Evolutionary conservation across 2,329 filamentous ascomycete genomes (phyloP), one percentile per base, ranked within the genome.

Genomic region (Sordariomycetes sp.): DNA sequence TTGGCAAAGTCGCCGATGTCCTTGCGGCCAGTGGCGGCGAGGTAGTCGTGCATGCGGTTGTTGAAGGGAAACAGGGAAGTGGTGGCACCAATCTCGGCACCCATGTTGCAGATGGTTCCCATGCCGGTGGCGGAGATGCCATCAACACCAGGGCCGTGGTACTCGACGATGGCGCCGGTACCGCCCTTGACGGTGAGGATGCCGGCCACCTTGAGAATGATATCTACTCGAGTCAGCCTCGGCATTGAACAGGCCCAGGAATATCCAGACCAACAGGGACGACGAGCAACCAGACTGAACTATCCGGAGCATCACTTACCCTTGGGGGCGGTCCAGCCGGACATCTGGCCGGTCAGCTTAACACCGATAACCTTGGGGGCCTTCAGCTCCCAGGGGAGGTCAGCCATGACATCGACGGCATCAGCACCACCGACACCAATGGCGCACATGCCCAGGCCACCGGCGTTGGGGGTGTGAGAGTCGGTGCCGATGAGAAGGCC

Each of bases 351-450:
- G 64, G 91, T 96, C 59, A 99, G 86, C 76, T 89, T 95, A 58
- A 99, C 87, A 82, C 94, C 94, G 69, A 97, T 95, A 61, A 96
- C 78, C 77, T 96, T 96, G 62, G 94, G 94, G 60, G 94, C 92
- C 82, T 97, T 97, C 67, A 99, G 77, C 74, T 99, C 94, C 94
- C 94, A 97, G 60, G 92, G 92, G 64, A 96, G 84, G 74, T 90
- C 87, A 67, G 91, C 90, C 90, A 99, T 96, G 66, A 96, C 94
- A 75, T 99, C 94, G 67, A 97, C 94, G 59, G 94, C 94, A 76
- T 97, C 94, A 69, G 92, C 94, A 82, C 94, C 92, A 76, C 94
- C 92, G 62, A 96, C 92, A 85, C 91, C 92, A 69, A 97, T 96
- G 60, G 90, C 89, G 67, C 82, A 84, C 86, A 95, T 95, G 72